Evolutionary conservation across 1,284 basidiomycete species (phyloP), one percentile per base, ranked within the genome.

Genomic region (Cryptococcus hybrid): DNA sequence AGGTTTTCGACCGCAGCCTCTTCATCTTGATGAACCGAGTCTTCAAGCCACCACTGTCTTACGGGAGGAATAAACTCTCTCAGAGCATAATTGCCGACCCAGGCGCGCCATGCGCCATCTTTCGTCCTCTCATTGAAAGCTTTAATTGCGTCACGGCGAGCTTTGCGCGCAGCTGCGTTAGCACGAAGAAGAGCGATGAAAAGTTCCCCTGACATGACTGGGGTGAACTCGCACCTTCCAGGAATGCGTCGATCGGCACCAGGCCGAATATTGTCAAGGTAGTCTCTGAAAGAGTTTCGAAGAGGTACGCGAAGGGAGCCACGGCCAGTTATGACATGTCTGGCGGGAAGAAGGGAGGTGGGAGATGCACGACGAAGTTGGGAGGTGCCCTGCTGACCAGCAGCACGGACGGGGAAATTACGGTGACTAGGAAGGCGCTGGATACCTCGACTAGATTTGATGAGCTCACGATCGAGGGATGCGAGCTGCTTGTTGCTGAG

Each of bases 311-410:
- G 15, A 30, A 11, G 47, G 7, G 15, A 30, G 7, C 6, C 15
- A 8, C 18, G 18, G 24, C 24, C 24, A 24, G 24, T 24, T 24
- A 24, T 24, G 7, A 48, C 18, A 37, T 44, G 48, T 36, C 60
- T 36, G n/a, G 36, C 36, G 7, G 60, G 60, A 13, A 61, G 48
- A 18, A 61, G 48, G 13, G 57, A 58, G 5, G 56, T 58, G 3
- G 60, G 60, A 1, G 60, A 61, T 15, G 46, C 35, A 18, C 60
- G 54, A 44, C 51, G 60, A 2, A 61, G 54, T 15, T 56, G 56
- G 18, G 56, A 56, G 18, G 60, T 61, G 34, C 54, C 52, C 6
- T 55, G 36, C 35, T 58, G 54, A 34, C 56, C 54, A 13, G 60
- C 47, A 6, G 39, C 15, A 24, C 60, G 46, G 35, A 58, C 57